These are phyloP conservation scores for Pseudogymnoascus sp. DNA, from an alignment of 2,329 filamentous ascomycete genomes.

Conservation along the genomic window DNA sequence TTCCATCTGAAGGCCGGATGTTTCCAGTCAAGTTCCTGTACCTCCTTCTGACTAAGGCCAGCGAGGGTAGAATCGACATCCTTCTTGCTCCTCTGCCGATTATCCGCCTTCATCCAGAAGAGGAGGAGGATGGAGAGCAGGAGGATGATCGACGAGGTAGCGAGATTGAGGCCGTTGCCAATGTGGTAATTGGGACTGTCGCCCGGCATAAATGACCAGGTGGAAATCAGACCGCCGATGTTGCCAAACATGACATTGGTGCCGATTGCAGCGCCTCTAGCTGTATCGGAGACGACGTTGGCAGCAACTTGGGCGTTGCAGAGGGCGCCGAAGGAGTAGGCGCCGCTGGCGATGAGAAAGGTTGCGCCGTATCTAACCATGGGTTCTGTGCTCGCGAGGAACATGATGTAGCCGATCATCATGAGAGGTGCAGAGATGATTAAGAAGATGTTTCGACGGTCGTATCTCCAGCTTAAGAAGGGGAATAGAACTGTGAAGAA, in stretches of 20 bases:
- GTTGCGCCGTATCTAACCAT: slow-evolving; percentile 61
- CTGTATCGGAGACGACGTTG: slow-evolving; percentile 66
- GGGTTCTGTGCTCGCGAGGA: slow-evolving; percentile 47
- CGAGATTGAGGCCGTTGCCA: slow-evolving; percentile 65
- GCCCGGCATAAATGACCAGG: slow-evolving; percentile 56
- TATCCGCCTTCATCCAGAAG: slow-evolving; percentile 57
- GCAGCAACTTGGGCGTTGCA: slow-evolving; percentile 61
- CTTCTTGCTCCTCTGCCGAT: slow-evolving; percentile 47
- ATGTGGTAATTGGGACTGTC: slow-evolving; percentile 62
- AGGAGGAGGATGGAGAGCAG: slow-evolving; percentile 42
- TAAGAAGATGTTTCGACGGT: slow-evolving; percentile 55
- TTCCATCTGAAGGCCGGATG: slow-evolving; percentile 61
- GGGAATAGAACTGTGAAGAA: slow-evolving; percentile 60
- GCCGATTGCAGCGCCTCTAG: slow-evolving; percentile 59
- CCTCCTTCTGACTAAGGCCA: slow-evolving; percentile 44
- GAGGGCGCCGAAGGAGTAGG: slow-evolving; percentile 57
- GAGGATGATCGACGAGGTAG: slow-evolving; percentile 49
- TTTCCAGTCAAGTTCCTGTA: slow-evolving; percentile 58
- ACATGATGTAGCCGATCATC: slow-evolving; percentile 66
- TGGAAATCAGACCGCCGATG: slow-evolving; percentile 60
- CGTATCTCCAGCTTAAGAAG: slow-evolving; percentile 52
- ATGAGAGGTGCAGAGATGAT: slow-evolving; percentile 53
- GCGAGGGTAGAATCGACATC: slow-evolving; percentile 49
- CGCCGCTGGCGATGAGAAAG: slow-evolving; percentile 59
- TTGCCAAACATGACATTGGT: slow-evolving; percentile 67